Evolutionary conservation across 805 yeast genomes (phyloP).

Genomic region (Wickerhamomyces subpelliculosus): DNA sequence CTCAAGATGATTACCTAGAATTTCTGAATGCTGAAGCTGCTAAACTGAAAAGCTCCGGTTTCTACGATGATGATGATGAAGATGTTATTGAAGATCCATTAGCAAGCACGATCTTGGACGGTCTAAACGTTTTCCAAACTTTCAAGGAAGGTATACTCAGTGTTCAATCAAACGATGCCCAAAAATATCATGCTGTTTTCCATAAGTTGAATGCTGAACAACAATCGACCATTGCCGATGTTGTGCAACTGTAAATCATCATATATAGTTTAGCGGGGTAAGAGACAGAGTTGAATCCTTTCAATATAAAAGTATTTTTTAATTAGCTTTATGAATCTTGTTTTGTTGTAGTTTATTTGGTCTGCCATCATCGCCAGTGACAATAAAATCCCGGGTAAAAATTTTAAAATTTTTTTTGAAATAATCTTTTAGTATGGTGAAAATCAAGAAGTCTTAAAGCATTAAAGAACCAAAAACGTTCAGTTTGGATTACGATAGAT

Average conservation of each 20-base stretch:
- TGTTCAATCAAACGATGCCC: conserved; percentile 41
- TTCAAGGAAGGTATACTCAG: conserved; percentile 49
- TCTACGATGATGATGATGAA: conserved; percentile 41
- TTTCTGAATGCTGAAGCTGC: conserved; percentile 40
- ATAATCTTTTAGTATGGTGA: too few species aligned
- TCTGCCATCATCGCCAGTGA: not conserved
- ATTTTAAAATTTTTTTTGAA: not conserved
- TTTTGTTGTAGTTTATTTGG: not conserved
- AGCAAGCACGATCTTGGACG: conserved; percentile 73
- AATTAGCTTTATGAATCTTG: not conserved
- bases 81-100: conserved; percentile 79
- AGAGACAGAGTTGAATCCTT: too few species aligned
- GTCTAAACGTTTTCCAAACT: conserved; percentile 60
- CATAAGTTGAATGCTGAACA: conserved; percentile 31
- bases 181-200: conserved; percentile 42
- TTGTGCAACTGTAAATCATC: conserved; percentile 15
- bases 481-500: not conserved
- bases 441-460: not conserved
- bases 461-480: not conserved
- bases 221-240: conserved; percentile 25
- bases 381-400: not conserved
- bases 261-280: not conserved
- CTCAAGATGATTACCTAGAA: conserved; percentile 39
- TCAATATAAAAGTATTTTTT: too few species aligned
- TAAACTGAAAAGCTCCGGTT: conserved; percentile 28